phyloP scores from a whole-genome alignment of 176 grass and related monocot genomes.

The Juncus inflexus region DNA sequence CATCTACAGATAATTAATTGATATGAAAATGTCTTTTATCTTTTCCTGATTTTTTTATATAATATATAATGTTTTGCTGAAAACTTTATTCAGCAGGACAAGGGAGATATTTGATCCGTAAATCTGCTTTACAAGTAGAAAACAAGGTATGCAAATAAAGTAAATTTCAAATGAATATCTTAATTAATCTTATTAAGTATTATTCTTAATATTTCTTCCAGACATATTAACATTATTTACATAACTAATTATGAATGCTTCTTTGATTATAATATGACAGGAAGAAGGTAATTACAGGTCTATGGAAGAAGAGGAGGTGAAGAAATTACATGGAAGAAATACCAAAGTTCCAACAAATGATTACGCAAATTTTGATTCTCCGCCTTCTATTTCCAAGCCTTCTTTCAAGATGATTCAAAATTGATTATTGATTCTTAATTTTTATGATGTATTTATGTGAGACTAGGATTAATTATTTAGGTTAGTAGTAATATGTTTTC shows the following conservation, averaged over 20 bases:
- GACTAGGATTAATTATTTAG: neutral
- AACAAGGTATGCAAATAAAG: slow-evolving; percentile 4
- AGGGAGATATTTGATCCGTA: neutral
- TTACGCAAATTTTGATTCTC: slow-evolving; percentile 15
- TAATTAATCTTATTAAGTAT: no score
- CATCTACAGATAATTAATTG: neutral
- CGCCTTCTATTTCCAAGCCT: slow-evolving; percentile 23
- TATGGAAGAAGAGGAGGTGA: neutral
- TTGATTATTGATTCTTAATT: neutral
- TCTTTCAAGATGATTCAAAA: slow-evolving; percentile 28
- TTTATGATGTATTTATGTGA: neutral
- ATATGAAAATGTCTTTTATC: neutral
- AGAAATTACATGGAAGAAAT: slow-evolving; percentile 14
- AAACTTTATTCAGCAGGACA: slow-evolving; percentile 7
- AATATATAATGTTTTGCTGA: neutral
- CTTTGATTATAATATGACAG: slow-evolving; percentile 6
- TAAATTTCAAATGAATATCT: no score
- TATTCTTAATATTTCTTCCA: no score
- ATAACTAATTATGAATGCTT: no score
- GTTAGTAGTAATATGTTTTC: neutral
- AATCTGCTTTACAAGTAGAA: slow-evolving; percentile 13
- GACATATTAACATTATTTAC: no score
- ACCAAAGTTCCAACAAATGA: slow-evolving; percentile 13
- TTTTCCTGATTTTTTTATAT: neutral
- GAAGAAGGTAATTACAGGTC: neutral